Conservation (phyloP, 225 moss, liverwort and hornwort species). For the Bryoerythrophyllum caledonicum region DNA sequence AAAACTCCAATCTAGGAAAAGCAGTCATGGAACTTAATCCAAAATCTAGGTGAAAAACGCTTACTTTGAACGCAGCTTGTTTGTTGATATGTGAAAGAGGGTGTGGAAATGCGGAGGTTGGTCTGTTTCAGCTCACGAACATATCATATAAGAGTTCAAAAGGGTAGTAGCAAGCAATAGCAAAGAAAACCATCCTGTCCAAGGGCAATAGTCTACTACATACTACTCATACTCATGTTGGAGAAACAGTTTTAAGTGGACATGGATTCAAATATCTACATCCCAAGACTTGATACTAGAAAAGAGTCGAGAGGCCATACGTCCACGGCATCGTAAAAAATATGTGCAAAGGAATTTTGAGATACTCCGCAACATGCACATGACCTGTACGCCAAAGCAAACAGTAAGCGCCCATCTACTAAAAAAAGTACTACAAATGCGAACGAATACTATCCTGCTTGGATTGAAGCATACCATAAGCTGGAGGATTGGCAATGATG, state of each 20-base stretch:
- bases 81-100: slow-evolving; percentile 80
- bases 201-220: not conserved
- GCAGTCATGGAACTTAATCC: not conserved
- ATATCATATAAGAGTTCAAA: slow-evolving; percentile 3
- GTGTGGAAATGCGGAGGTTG: slow-evolving; percentile 90
- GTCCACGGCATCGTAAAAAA: slow-evolving; percentile 99
- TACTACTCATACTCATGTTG: not conserved
- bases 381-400: slow-evolving; percentile 61
- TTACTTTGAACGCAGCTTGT: slow-evolving; percentile 70
- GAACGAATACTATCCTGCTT: slow-evolving; percentile 1
- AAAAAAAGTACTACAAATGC: not conserved
- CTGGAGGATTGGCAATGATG: slow-evolving; percentile 98
- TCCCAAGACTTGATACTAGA: not conserved
- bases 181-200: slow-evolving; percentile 5
- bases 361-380: slow-evolving; percentile 95
- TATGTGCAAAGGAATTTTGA: slow-evolving; percentile 87
- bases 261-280: slow-evolving; percentile 5
- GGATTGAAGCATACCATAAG: slow-evolving; percentile 65
- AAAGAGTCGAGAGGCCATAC: slow-evolving; percentile 49
- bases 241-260: not conserved
- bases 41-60: slow-evolving; percentile 7
- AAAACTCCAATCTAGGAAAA: not conserved
- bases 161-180: not conserved
- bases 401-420: not conserved
- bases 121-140: slow-evolving; percentile 52